Evolutionary conservation across 2,329 filamentous ascomycete species (phyloP).

Genomic region (Chalaropsis ovoidea): DNA sequence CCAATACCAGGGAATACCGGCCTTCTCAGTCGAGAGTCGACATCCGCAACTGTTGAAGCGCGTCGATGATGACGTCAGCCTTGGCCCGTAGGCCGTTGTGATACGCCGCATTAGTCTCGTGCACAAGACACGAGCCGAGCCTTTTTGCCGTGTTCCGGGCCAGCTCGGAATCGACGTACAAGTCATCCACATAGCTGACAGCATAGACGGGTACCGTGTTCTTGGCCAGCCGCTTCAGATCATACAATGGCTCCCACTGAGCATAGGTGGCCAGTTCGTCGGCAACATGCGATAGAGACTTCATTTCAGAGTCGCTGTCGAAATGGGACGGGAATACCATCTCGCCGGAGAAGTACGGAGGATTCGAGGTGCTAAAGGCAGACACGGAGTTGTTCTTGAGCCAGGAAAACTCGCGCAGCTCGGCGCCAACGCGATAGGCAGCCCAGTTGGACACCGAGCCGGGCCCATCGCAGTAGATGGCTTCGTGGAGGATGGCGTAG

Average conservation of each 20-base stretch:
- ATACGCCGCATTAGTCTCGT: constrained; percentile 77
- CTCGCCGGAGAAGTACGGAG: constrained; percentile 77
- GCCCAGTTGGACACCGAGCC: constrained; percentile 62
- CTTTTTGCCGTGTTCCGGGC: constrained; percentile 62
- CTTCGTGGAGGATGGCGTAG: constrained; percentile 79
- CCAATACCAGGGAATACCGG: not conserved
- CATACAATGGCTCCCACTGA: constrained; percentile 69
- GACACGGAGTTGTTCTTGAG: constrained; percentile 33
- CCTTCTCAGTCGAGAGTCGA: constrained; percentile 24
- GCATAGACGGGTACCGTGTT: constrained; percentile 83
- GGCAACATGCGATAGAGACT: constrained; percentile 56
- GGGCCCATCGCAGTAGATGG: constrained; percentile 68
- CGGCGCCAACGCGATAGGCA: constrained; percentile 52
- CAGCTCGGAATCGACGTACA: constrained; percentile 78
- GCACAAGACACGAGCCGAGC: constrained; percentile 69
- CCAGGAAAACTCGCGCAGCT: constrained; percentile 43
- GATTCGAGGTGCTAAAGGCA: constrained; percentile 34
- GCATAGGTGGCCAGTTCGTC: constrained; percentile 56
- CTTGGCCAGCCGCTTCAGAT: constrained; percentile 57
- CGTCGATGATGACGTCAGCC: constrained; percentile 54
- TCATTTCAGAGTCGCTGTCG: constrained; percentile 65
- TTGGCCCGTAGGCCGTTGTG: constrained; percentile 70
- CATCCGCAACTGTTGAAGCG: constrained; percentile 49
- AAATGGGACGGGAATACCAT: constrained; percentile 88
- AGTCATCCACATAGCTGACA: constrained; percentile 73